Evolutionary conservation across 345 rosid species (phyloP), one percentile per base, ranked within the genome.

Genomic region (Citrus inodora): DNA sequence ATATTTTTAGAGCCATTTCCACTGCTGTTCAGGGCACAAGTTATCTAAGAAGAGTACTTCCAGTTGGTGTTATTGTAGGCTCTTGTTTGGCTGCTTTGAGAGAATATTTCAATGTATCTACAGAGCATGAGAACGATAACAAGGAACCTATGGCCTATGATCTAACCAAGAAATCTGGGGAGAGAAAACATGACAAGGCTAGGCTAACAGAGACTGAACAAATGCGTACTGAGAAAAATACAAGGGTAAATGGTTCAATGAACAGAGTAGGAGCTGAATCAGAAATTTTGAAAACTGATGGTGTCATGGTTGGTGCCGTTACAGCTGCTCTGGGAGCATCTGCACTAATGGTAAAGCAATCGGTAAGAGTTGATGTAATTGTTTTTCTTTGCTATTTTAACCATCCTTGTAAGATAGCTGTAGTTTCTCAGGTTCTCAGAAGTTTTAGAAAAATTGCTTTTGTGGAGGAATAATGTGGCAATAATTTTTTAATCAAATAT

Each of bases 261-360:
- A 78, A 42, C 10, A 76, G 77, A 78, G 53, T 84, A 73, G 84
- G 79, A 71, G 72, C 77, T 56, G 87, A 80, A 51, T 69, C 76
- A 35, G 82, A 84, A 71, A 82, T 61, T 81, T 70, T 77, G 60
- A 79, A 75, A 42, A 91, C 76, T 75, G 89, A 85, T 25, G 73
- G 73, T 80, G 89, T 89, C 65, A 87, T 93, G 97, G 92, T 85
- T 78, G 97, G 98, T 85, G 95, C 95, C 80, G 85, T 92, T 67
- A 89, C 94, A 64, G 97, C 95, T 84, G 99, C 99, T 74, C 78
- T 95, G 75, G 99, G 99, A 79, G 94, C 98, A 76, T 92, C 99
- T 76, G 93, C 98, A 68, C 86, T 92, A 58, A 86, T 95, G 59
- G 88, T 85, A 74, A 88, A 87, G 71, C 81, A 87, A 72, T 85